Percentiles rank a stretch among this genome's conserved stretches.
phyloP scores from a whole-genome alignment of 2,329 filamentous ascomycete genomes.

The Microdochium bolleyi region DNA sequence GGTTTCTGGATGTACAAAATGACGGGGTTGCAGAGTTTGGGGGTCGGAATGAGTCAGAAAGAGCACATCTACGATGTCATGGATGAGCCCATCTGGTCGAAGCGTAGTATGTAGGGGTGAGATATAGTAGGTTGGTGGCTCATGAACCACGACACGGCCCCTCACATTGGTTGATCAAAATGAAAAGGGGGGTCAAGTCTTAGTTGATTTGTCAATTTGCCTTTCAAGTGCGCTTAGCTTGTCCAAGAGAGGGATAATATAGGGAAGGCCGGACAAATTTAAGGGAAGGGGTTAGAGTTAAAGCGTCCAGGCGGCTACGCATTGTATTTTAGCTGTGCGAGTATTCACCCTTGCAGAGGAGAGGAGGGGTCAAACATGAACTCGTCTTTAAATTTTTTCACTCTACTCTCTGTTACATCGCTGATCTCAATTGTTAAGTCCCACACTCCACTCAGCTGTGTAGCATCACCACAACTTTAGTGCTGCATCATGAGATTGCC shows the following conservation, averaged over 20 bases:
- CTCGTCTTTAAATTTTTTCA: background rate
- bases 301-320: background rate
- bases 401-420: background rate
- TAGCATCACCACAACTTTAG: background rate
- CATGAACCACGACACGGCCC: background rate
- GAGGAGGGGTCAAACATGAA: background rate
- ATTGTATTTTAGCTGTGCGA: background rate
- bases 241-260: background rate
- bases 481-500: background rate
- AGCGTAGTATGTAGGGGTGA: background rate
- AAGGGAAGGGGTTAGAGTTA: background rate
- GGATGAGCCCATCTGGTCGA: background rate
- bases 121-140: background rate
- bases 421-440: background rate
- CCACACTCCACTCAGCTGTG: background rate
- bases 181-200: background rate
- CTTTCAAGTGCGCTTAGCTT: background rate
- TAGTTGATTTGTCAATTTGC: background rate
- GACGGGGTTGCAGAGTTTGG: slow-evolving; percentile 2
- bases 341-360: background rate
- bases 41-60: slow-evolving; percentile 3
- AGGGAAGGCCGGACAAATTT: background rate
- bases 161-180: background rate
- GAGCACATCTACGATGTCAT: slow-evolving; percentile 3
- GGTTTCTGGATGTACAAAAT: slow-evolving; percentile 4